Evolutionary conservation across 2,329 filamentous ascomycete genomes (phyloP).

Genomic region (Chrysosporium queenslandicum): DNA sequence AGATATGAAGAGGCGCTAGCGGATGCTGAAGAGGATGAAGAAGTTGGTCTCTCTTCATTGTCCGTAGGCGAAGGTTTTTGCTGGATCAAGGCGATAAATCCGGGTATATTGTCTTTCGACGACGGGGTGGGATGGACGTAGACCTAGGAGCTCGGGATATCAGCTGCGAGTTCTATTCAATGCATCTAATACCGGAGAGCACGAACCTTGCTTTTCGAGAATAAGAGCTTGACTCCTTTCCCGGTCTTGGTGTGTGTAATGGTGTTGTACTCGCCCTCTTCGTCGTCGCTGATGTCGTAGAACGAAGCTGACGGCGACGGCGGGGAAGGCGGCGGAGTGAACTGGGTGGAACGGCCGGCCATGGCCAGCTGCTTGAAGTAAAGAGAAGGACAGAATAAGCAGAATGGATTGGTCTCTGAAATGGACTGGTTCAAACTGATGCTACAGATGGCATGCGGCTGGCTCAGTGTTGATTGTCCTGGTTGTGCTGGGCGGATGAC

Average conservation of each 20-base stretch:
- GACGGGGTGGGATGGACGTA: slow-evolving; percentile 92
- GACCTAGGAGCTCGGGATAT: slow-evolving; percentile 48
- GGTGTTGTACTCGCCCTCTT: slow-evolving; percentile 90
- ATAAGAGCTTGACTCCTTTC: slow-evolving; percentile 78
- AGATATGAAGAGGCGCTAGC: slow-evolving; percentile 61
- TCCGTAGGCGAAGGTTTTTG: slow-evolving; percentile 53
- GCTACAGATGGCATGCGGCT: not conserved
- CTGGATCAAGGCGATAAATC: slow-evolving; percentile 85
- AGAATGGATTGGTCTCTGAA: too few relatives aligned
- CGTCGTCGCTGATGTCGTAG: slow-evolving; percentile 93
- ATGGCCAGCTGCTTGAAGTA: slow-evolving; percentile 17
- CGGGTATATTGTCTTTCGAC: slow-evolving; percentile 88
- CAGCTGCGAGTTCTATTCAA: not conserved
- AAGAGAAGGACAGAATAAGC: not conserved
- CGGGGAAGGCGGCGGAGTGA: slow-evolving; percentile 34
- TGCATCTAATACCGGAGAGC: not conserved
- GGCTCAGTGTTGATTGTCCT: not conserved
- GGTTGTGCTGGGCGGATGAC: not conserved
- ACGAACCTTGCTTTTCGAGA: slow-evolving; percentile 86
- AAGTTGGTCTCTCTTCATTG: slow-evolving; percentile 27
- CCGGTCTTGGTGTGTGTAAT: slow-evolving; percentile 70
- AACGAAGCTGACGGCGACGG: slow-evolving; percentile 76
- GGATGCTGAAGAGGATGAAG: slow-evolving; percentile 34
- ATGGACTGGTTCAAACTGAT: too few relatives aligned
- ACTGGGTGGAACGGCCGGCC: slow-evolving; percentile 26